Base-by-base conservation (phyloP, 768 basidiomycete genomes). In the Austroboletus festivus region DNA sequence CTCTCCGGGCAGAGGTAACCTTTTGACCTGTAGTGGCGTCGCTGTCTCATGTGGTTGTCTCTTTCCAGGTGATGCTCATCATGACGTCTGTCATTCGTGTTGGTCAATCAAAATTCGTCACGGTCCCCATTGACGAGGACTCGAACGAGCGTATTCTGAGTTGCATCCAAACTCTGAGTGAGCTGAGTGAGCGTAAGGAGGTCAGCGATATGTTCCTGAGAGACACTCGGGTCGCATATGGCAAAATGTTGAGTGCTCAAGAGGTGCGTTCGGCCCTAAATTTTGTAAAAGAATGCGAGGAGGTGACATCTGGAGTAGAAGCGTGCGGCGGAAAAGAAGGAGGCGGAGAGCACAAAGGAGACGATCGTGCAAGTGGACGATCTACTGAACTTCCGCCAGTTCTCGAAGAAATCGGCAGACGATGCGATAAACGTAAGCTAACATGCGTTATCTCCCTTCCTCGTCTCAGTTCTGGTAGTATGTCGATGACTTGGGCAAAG, bases 11-110 rank as follows among this genome's bases (percentile, higher is more conserved):
- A 12, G 94, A 99, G 77, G 89, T 88, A 45, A 35, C 31, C 15
- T 47, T 28, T 16, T 13, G 13, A 7, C 23, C 37, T 19, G 16
- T 44, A 40, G 11, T 20, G 7, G 34, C 23, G 9, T 12, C 20
- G 23, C 30, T 11, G 38, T 37, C 47, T 50, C 16, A 42, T 30
- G 3, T 10, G 5, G n/a, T 34, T 37, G 4, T 45, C 46, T 35
- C 26, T 18, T 10, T 52, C 15, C 58, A 90, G 87, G 84, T 90
- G 5, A 97, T 99, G 90, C 78, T 99, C 46, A 92, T 98, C 65
- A 97, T 99, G 96, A 86, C 93, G 1, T 96, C 93, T 9, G 77
- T 93, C 64, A 89, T 98, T 63, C 92, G 96, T 41, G 91, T 97
- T 47, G 96, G 96, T 31, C 95, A 98, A 71, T 94, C 93, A 46